Conservation (phyloP, 106 monocot genomes). For the Dioscorea dumetorum region DNA sequence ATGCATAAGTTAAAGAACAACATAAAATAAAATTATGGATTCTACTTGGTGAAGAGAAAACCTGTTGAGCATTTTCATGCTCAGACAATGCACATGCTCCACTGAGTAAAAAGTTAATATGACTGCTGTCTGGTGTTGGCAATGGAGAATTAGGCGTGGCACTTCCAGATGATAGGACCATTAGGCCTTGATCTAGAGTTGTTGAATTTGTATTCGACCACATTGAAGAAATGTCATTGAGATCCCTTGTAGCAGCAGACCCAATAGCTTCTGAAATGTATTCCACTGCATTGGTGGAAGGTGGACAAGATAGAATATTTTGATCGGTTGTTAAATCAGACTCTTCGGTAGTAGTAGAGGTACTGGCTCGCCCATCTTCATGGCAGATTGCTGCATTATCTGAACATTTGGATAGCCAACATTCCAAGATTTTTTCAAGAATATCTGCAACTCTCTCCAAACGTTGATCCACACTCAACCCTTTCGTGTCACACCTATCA, state of each 20-base stretch:
- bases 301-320: constrained; percentile 11
- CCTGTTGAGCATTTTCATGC: constrained; percentile 80
- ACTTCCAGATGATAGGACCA: constrained; percentile 44
- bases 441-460: constrained; percentile 66
- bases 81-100: constrained; percentile 33
- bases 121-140: constrained; percentile 42
- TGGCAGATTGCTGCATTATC: constrained; percentile 5
- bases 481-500: constrained; percentile 82
- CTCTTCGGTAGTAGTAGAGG: constrained; percentile 17
- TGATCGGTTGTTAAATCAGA: constrained; percentile 13
- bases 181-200: constrained; percentile 20
- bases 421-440: constrained; percentile 66
- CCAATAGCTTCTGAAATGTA: constrained; percentile 13
- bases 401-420: constrained; percentile 21
- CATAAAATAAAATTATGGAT: background rate
- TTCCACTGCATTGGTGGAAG: constrained; percentile 10
- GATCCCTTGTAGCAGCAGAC: constrained; percentile 6
- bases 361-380: constrained; percentile 12
- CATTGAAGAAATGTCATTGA: constrained; percentile 12
- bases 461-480: constrained; percentile 62
- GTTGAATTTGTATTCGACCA: constrained; percentile 7
- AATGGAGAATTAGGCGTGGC: constrained; percentile 60
- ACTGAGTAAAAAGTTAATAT: constrained; percentile 38
- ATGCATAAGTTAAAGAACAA: too few relatives aligned
- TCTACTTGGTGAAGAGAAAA: constrained; percentile 1